Conservation (phyloP, 345 rosid genomes). For the Euphorbia peplus region DNA sequence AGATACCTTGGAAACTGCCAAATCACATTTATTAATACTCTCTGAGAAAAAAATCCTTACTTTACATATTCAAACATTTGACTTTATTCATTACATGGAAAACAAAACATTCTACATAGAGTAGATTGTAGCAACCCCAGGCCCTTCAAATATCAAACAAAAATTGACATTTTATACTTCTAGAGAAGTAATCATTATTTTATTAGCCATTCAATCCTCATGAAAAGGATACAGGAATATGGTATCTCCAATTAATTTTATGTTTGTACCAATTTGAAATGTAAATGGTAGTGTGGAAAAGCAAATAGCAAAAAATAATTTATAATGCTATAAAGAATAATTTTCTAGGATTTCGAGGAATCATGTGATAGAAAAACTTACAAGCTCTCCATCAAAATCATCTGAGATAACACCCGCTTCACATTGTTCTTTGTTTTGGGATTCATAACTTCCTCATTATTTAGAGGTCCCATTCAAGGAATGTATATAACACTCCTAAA, state of each 20-base stretch:
- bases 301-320: neutral
- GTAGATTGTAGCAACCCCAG: neutral
- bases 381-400: constrained; percentile 99
- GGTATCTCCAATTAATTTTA: neutral
- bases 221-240: neutral
- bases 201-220: neutral
- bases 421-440: constrained; percentile 95
- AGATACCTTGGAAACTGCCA: constrained; percentile 90
- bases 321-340: neutral
- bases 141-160: neutral
- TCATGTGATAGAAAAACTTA: constrained; percentile 29
- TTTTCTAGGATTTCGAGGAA: constrained; percentile 2
- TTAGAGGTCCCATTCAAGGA: constrained; percentile 98
- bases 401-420: constrained; percentile 98
- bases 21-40: constrained; percentile 5
- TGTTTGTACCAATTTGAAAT: neutral
- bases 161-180: neutral
- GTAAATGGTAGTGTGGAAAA: neutral
- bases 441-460: constrained; percentile 79
- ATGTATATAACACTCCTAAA: constrained; percentile 86
- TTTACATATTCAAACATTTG: neutral
- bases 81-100: neutral
- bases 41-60: neutral
- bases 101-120: too few species aligned
- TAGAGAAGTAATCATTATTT: neutral